Base-by-base conservation (phyloP, 2,329 filamentous ascomycete genomes). In the Pyrenochaeta sp. region DNA sequence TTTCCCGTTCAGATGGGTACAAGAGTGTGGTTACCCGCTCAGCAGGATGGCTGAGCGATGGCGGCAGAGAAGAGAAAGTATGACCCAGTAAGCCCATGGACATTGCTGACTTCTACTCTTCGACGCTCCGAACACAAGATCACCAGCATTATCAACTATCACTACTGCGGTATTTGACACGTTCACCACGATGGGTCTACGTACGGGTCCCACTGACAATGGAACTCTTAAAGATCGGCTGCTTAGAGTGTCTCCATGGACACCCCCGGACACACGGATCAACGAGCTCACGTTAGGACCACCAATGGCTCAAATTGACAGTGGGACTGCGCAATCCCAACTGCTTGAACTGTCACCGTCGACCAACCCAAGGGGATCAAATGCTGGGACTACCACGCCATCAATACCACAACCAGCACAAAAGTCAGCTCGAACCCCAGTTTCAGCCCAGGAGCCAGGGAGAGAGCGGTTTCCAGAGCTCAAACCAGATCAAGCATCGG, bases 101-200 rank as follows among this genome's bases (percentile, higher is more conserved):
- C 10, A 43, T 43, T 25, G 40, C 6, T 27, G n/a, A 15, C 19
- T 25, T 25, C 6, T 13, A 12, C 40, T 5, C 8, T 12, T 5
- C 40, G 8, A 6, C 22, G 25, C 24, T 25, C 22, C 39, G 27
- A 30, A 46, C 12, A 5, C 6, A 8, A 50, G 19, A 52, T 40
- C 55, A 56, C 42, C 47, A 58, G 52, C 61, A 49, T 19, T 56
- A 48, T 56, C 58, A 25, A 51, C 49, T 45, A 68, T 66, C 59
- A 57, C 42, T 66, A 66, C 47, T 36, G 19, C 40, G 44, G 25
- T 34, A 58, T 58, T 48, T 32, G 53, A 43, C 56, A 49, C 36
- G 9, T 27, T 27, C 40, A n/a, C 27, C 30, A 22, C 28, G 28
- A 61, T 58, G 58, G 47, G 34, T 25, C 50, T 44, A 46, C 25